Base-by-base conservation (phyloP, 2,329 filamentous ascomycete species). In the Zasmidium citrigriseum region DNA sequence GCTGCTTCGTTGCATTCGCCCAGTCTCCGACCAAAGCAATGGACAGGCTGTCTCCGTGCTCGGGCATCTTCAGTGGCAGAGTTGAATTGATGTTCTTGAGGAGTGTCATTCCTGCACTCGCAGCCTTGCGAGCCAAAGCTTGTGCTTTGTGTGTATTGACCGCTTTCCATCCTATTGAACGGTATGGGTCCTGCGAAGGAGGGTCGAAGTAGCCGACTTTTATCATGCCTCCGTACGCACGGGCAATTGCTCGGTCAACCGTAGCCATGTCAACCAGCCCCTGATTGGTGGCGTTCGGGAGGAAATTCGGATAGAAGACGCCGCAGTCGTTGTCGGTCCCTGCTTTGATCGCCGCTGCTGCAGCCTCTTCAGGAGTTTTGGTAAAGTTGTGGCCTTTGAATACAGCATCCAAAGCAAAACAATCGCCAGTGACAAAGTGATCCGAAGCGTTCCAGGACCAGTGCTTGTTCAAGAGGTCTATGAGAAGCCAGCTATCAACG, bases 401-500 rank as follows among this genome's bases (percentile, higher is more conserved):
- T 51, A 88, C 80, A 64, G 86, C 82, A 18, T 80, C 73, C 1
- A 87, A 76, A 0, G 86, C 82, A 56, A 84, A 84, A 62, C 87
- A 89, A 66, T 89, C 86, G 11, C 81, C 83, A 0, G 82, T 84
- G 38, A 89, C 78, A 65, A 82, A 86, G 59, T 86, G 82, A 45
- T 84, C 80, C 21, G 23, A 80, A 82, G 65, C 85, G 86, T 62
- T 80, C 45, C 45, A 55, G 12, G 38, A 22, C 45, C 53, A 55
- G 16, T 52, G 49, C 16, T 24, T 27, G 10, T 27, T 29, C 14
- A 55, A 20, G 12, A 55, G 24, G 18, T 14, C 38, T 20, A 23
- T 34, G 4, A 48, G 45, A 9, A 55, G 46, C 25, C 46, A 55
- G 11, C 49, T 45, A 25, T 48, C 18, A 3, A 45, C 53, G n/a